These are phyloP conservation scores for Trifolium dubium DNA, from an alignment of 306 rosid species.

Conservation along the genomic window DNA sequence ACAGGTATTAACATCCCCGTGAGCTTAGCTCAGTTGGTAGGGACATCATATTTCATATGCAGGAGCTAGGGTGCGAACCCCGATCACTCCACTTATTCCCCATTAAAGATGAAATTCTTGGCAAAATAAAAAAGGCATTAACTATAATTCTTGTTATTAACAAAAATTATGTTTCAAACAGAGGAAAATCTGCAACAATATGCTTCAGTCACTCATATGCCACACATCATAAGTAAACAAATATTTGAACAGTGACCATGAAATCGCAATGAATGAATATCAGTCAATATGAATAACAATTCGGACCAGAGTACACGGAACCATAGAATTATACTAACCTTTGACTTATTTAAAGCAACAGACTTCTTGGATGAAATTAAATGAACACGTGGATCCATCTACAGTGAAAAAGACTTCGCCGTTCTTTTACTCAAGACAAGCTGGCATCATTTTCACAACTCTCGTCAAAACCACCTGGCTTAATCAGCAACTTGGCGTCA, in stretches of 20 bases:
- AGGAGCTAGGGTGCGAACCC: no score
- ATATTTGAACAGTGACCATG: slow-evolving; percentile 22
- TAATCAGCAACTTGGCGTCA: slow-evolving; percentile 27
- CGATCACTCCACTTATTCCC: no score
- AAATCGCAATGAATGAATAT: slow-evolving; percentile 25
- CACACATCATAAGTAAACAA: slow-evolving; percentile 3
- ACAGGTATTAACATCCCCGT: not conserved
- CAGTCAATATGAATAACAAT: slow-evolving; percentile 11
- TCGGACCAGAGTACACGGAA: slow-evolving; percentile 14
- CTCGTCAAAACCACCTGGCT: slow-evolving; percentile 32
- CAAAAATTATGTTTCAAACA: no score
- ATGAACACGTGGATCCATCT: slow-evolving; percentile 73
- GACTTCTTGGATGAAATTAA: slow-evolving; percentile 65
- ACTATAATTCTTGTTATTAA: not conserved
- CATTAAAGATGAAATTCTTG: no score
- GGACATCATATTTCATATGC: no score
- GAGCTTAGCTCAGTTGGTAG: no score
- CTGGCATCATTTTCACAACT: slow-evolving; percentile 43
- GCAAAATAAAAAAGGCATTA: not conserved
- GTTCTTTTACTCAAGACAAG: slow-evolving; percentile 61
- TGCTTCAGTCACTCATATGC: not conserved
- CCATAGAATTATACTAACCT: slow-evolving; percentile 55
- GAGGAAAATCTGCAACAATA: slow-evolving; percentile 23
- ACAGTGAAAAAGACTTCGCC: slow-evolving; percentile 68
- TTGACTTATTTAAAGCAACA: slow-evolving; percentile 48